Evolutionary conservation across 2,329 filamentous ascomycete genomes (phyloP), one percentile per base, ranked within the genome.

Genomic region (Botryotinia convoluta): DNA sequence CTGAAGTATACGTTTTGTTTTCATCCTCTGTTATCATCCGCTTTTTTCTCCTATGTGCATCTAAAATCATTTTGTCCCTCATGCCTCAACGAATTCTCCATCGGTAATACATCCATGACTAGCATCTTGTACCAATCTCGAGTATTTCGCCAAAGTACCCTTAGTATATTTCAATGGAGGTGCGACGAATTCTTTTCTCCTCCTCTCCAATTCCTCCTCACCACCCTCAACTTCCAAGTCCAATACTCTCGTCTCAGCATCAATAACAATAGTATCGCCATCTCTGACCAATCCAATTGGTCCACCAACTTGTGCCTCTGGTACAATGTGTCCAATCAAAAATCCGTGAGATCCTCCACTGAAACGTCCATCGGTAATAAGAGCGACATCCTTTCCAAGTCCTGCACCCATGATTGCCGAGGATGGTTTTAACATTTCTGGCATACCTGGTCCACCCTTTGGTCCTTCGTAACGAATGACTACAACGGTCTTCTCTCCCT

Each of bases 391-490:
- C 73, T 91, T 84, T 63, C 91, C 91, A 18, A 93, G 86, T 26
- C 91, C 91, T 32, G 90, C 90, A 29, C 91, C 91, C 91, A 93
- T 93, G 80, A 93, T 91, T 44, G 90, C 90, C 20, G 90, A 90
- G 67, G 86, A 89, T 67, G 91, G 90, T 81, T 93, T 93, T 78
- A 93, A 82, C 90, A 92, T 92, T 83, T 93, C 91, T 39, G 81
- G 90, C 91, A 93, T 93, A 73, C 91, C 91, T 1, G 91, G 91
- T 3, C 90, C 91, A 73, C 91, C 91, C 82, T 92, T 92, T 57
- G 91, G 91, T 2, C 91, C 91, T 78, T 91, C 90, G 81, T 93
- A 93, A 62, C 91, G 89, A 82, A 93, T 93, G 70, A 93, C 89
- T 44, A 93, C 90, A 59, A 93, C 91, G 0, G 89, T 92, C 83